These are phyloP conservation scores for Aureoboletus auriporus DNA, from an alignment of 768 basidiomycete species.

Conservation along the genomic window DNA sequence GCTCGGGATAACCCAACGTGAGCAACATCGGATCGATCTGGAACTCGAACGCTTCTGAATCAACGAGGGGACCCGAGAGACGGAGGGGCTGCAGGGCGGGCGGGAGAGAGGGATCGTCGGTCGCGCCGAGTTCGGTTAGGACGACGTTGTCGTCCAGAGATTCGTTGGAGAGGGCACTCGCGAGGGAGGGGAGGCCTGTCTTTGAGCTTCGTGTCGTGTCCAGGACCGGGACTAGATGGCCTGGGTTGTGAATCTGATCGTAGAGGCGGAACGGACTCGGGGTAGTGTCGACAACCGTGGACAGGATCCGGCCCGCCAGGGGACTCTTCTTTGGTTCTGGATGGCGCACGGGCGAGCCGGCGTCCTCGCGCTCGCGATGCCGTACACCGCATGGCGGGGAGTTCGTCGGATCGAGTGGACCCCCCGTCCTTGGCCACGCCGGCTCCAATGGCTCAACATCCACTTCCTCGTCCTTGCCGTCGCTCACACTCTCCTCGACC, in stretches of 20 bases:
- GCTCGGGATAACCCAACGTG: conserved; percentile 9
- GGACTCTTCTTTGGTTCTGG: no score
- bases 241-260: background rate
- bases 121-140: conserved; percentile 3
- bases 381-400: conserved; percentile 12
- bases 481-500: no score
- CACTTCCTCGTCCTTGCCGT: no score
- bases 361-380: background rate
- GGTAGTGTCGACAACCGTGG: background rate
- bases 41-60: conserved; percentile 7
- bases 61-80: conserved; percentile 9
- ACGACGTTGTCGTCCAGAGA: conserved; percentile 11
- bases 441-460: background rate
- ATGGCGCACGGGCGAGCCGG: no score
- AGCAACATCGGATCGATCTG: conserved; percentile 29
- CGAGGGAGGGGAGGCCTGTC: conserved; percentile 12
- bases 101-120: conserved; percentile 15
- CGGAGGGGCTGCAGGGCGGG: conserved; percentile 18
- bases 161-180: conserved; percentile 16
- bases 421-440: conserved; percentile 22
- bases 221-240: no score
- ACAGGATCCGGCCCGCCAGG: background rate
- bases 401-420: conserved; percentile 24
- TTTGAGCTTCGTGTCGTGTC: background rate
- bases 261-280: background rate